Percentiles rank a stretch among this genome's conserved stretches.
Conservation (phyloP, 192 early-diverging fungal genomes). For the Podochytrium sp. region DNA sequence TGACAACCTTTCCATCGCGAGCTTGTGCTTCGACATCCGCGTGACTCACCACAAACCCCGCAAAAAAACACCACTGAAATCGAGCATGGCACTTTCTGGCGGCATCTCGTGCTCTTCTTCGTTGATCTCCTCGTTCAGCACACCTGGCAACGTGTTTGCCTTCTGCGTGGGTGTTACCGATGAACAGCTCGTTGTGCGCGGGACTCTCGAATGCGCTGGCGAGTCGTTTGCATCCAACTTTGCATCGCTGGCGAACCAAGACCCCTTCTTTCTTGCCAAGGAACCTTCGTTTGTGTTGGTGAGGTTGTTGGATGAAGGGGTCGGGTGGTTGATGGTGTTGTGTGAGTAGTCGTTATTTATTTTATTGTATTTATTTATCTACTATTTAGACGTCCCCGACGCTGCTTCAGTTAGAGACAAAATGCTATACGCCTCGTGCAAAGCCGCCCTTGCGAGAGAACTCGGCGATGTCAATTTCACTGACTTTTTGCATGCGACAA, state of each 20-base stretch:
- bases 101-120: not conserved
- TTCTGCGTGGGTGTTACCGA: not conserved
- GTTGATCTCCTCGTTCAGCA: not conserved
- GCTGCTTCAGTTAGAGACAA: constrained; percentile 27
- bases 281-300: constrained; percentile 15
- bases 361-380: not conserved
- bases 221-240: no score
- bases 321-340: constrained; percentile 11
- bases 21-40: no score
- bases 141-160: not conserved
- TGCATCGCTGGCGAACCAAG: no score
- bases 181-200: not conserved
- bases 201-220: no score
- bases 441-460: constrained; percentile 76
- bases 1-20: no score
- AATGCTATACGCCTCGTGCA: constrained; percentile 92
- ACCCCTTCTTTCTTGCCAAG: no score
- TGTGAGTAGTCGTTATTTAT: constrained; percentile 2
- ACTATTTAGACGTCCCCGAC: constrained; percentile 26
- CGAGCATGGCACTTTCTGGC: no score
- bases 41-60: no score
- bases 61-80: no score
- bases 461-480: constrained; percentile 82
- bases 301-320: not conserved
- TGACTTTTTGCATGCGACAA: constrained; percentile 83